Evolutionary conservation across 2,329 filamentous ascomycete species (phyloP).

Genomic region (Colletotrichum tofieldiae): DNA sequence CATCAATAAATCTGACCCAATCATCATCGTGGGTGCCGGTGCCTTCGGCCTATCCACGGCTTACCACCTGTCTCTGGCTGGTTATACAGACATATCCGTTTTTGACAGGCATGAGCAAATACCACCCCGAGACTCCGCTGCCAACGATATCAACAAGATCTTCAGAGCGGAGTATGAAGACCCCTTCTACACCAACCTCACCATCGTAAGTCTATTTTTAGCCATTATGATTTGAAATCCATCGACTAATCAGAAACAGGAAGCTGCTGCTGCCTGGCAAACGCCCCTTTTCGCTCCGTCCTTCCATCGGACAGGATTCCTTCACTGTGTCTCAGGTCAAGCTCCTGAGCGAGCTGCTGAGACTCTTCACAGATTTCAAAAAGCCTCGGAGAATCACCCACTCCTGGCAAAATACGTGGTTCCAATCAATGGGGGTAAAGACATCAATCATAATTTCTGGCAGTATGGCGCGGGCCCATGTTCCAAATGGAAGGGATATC

Average conservation of each 20-base stretch:
- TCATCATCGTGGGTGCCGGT: conserved; percentile 62
- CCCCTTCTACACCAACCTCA: conserved; percentile 68
- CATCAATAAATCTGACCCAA: conserved; percentile 46
- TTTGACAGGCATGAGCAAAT: conserved; percentile 57
- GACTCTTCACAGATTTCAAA: conserved; percentile 60
- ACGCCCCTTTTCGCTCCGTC: conserved; percentile 67
- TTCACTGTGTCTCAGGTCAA: conserved; percentile 64
- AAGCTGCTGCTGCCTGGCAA: conserved; percentile 69
- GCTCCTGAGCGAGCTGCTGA: conserved; percentile 64
- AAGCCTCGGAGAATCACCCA: conserved; percentile 57
- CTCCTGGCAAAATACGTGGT: conserved; percentile 42
- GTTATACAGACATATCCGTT: conserved; percentile 64
- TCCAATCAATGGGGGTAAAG: conserved; percentile 53
- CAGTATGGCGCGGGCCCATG: conserved; percentile 63
- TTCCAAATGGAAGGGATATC: conserved; percentile 71
- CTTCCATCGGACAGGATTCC: conserved; percentile 58
- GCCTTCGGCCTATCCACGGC: conserved; percentile 68
- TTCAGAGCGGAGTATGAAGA: conserved; percentile 73
- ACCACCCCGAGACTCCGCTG: conserved; percentile 68
- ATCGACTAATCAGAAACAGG: conserved; percentile 45
- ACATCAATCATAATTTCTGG: conserved; percentile 61
- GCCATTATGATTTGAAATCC: not conserved
- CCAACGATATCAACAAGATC: conserved; percentile 75
- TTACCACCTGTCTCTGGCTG: conserved; percentile 59
- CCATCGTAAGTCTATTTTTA: conserved; percentile 58